A percentile compares a stretch with the other conserved stretches of the same genome.
phyloP scores from a whole-genome alignment of 257 asterid genomes.

The Capsicum rhomboideum region DNA sequence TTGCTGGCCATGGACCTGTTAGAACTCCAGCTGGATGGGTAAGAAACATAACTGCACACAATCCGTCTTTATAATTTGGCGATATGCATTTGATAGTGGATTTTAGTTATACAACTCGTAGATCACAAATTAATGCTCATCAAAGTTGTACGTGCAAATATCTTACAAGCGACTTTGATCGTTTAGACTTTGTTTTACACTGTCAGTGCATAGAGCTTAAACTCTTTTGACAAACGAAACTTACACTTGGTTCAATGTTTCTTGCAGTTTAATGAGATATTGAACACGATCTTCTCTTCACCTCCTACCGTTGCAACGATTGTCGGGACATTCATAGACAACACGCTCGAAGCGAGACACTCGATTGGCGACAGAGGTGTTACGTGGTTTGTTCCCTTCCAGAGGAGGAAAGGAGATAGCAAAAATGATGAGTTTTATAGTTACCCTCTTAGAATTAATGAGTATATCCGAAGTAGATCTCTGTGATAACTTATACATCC shows the following conservation, averaged over 20 bases:
- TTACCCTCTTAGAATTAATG: constrained; percentile 65
- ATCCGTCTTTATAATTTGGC: background rate
- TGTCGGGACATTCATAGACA: constrained; percentile 62
- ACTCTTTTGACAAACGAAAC: too few relatives aligned
- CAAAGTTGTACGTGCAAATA: background rate
- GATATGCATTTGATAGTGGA: background rate
- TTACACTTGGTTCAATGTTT: background rate
- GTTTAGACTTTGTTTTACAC: background rate
- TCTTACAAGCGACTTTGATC: background rate
- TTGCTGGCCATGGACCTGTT: constrained; percentile 82
- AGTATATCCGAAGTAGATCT: constrained; percentile 73
- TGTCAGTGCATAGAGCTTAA: background rate
- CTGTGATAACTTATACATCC: constrained; percentile 24
- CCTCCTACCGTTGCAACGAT: constrained; percentile 78
- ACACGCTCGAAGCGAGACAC: constrained; percentile 66
- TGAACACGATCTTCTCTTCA: constrained; percentile 82
- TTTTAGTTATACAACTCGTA: background rate
- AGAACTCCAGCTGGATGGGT: constrained; percentile 93
- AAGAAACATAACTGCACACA: constrained; percentile 10
- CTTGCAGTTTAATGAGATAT: constrained; percentile 77
- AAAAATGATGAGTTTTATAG: constrained; percentile 87
- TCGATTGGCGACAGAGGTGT: constrained; percentile 64
- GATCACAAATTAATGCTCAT: background rate
- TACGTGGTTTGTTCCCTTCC: constrained; percentile 81
- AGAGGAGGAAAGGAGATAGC: constrained; percentile 67